Evolutionary conservation across 106 monocot species (phyloP), one percentile per base, ranked within the genome.

Genomic region (Xerophyta viscosa): DNA sequence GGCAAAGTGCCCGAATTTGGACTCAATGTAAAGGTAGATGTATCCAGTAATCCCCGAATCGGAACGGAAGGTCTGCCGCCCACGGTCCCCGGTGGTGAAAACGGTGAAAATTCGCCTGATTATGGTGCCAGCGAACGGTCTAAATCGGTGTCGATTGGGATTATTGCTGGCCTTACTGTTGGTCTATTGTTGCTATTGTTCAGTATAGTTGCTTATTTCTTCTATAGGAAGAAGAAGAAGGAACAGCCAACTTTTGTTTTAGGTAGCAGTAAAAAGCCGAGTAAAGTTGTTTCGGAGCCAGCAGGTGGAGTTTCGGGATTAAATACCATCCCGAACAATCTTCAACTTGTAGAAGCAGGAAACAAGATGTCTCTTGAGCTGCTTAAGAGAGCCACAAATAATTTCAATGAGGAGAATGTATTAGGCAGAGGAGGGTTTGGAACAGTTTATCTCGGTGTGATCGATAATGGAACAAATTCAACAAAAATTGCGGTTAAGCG

Each of bases 341-440:
- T 66, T 14, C 61, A 71, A 28, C 31, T 71, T 18, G 65, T 62
- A 22, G 69, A 73, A 30, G 47, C 60, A 8, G 55, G 63, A 23
- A 80, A 53, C 39, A 66, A 77, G 58, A 72, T 73, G 8, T 60
- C 80, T 8, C 67, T 81, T 19, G 62, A 81, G 43, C 54, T 81
- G 10, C 62, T 86, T 3, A 60, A 77, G 30, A 64, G 65, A 8
- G 86, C 66, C 25, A 86, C 86, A 0, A 54, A 86, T 20, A 73
- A 86, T 56, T 86, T 81, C 47, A 74, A 63, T 20, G 62, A 60
- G 22, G 69, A 69, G 0, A 86, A 86, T 29, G 52, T 86, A 3
- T 46, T 86, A 50, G 86, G 86, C 2, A 60, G 55, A 26, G 86
- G 86, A 43, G 86, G 86, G 13, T 86, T 86, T 64, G 86, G 81